Conservation (phyloP, 495 filamentous ascomycete genomes). For the Parmelia sp. region DNA sequence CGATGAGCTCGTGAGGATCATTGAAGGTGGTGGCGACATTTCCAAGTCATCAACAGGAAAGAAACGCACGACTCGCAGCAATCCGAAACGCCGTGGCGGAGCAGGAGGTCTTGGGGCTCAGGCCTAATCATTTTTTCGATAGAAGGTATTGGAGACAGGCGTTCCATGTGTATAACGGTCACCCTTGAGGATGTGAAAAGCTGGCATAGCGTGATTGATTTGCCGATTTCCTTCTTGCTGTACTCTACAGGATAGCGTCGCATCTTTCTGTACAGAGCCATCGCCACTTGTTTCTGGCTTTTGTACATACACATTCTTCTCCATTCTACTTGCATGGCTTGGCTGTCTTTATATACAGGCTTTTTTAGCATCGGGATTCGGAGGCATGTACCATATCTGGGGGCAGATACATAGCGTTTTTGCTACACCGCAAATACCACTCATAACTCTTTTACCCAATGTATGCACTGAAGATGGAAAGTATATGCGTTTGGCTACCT, state of each 20-base stretch:
- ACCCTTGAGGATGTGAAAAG: not conserved
- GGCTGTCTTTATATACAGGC: not conserved
- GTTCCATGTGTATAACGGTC: not conserved
- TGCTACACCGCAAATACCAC: slow-evolving; percentile 1
- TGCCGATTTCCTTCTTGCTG: not conserved
- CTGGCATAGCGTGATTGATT: slow-evolving; percentile 2
- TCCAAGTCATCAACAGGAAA: slow-evolving; percentile 55
- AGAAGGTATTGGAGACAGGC: not conserved
- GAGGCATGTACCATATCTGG: slow-evolving; percentile 17
- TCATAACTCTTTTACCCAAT: not conserved
- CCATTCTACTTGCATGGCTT: slow-evolving; percentile 2
- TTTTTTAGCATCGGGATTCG: slow-evolving; percentile 7
- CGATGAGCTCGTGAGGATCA: slow-evolving; percentile 81
- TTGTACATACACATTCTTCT: not conserved
- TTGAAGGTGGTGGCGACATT: slow-evolving; percentile 63
- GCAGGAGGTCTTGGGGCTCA: slow-evolving; percentile 11
- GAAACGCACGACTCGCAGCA: slow-evolving; percentile 60
- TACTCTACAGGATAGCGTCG: not conserved
- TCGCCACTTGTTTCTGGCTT: not conserved
- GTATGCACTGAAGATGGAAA: not conserved
- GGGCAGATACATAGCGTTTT: slow-evolving; percentile 6
- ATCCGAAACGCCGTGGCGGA: slow-evolving; percentile 65
- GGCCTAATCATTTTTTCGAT: not conserved
- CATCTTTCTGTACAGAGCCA: slow-evolving; percentile 4
- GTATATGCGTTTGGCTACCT: not conserved